Conservation (phyloP, 805 yeast species). For the Kodamaea sagamina region DNA sequence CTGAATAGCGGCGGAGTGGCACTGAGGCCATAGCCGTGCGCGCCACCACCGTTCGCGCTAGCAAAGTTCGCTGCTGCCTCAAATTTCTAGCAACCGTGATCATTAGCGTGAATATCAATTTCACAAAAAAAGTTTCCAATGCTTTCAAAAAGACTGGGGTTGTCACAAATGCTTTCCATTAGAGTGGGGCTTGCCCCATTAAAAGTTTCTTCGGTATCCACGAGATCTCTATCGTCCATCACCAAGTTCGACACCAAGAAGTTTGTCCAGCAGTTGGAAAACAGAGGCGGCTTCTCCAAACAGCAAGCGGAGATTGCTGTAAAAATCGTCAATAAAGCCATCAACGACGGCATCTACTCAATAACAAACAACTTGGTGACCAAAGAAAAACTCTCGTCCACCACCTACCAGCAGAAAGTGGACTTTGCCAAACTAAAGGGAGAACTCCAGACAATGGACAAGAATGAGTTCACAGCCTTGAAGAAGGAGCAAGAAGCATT, state of each 20-base stretch:
- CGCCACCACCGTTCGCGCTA: neutral
- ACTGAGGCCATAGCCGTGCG: no score
- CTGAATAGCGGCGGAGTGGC: constrained; percentile 11
- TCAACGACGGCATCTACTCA: constrained; percentile 76
- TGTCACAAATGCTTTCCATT: neutral
- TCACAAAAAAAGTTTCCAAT: neutral
- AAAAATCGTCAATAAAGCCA: constrained; percentile 66
- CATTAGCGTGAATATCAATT: neutral
- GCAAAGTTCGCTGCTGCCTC: neutral
- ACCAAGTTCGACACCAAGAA: constrained; percentile 73
- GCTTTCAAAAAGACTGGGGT: neutral
- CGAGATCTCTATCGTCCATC: constrained; percentile 32
- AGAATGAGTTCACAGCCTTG: constrained; percentile 77
- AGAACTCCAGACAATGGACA: constrained; percentile 85
- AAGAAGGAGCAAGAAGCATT: constrained; percentile 87
- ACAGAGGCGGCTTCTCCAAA: constrained; percentile 66
- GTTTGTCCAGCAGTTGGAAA: constrained; percentile 65
- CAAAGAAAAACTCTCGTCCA: constrained; percentile 76
- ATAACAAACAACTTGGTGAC: constrained; percentile 80
- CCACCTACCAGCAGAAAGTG: constrained; percentile 93
- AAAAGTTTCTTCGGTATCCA: neutral
- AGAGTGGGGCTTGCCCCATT: neutral
- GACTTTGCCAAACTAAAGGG: constrained; percentile 94
- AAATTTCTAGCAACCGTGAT: neutral
- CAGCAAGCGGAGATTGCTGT: constrained; percentile 83